A percentile compares a stretch with the other conserved stretches of the same genome.
These are phyloP conservation scores for Populus davidiana DNA, from an alignment of 345 rosid species.

Conservation along the genomic window DNA sequence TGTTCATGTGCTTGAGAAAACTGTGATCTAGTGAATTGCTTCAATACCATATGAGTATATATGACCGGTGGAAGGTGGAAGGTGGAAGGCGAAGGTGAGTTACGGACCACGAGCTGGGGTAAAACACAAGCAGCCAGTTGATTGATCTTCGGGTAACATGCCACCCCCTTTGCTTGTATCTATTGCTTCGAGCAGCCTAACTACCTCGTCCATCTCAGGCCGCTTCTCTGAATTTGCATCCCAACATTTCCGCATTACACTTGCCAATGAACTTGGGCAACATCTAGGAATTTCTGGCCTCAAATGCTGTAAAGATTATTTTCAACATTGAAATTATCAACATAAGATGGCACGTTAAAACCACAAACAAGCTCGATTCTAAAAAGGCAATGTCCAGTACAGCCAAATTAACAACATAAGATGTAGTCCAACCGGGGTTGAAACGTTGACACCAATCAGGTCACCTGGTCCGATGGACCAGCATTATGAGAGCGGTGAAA, in stretches of 20 bases:
- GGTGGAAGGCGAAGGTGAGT: background rate
- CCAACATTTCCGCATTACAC: slow-evolving; percentile 32
- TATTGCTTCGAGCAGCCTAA: slow-evolving; percentile 29
- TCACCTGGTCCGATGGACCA: background rate
- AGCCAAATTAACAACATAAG: background rate
- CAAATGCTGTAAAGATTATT: slow-evolving; percentile 14
- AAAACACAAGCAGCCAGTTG: slow-evolving; percentile 33
- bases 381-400: background rate
- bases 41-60: background rate
- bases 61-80: background rate
- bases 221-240: slow-evolving; percentile 33
- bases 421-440: background rate
- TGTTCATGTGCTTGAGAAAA: slow-evolving; percentile 8
- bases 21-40: slow-evolving; percentile 1
- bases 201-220: slow-evolving; percentile 35
- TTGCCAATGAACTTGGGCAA: slow-evolving; percentile 27
- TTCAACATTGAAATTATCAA: background rate
- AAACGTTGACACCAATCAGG: background rate
- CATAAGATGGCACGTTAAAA: background rate
- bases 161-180: slow-evolving; percentile 38
- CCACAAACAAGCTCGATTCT: background rate
- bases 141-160: slow-evolving; percentile 36
- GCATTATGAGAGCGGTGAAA: background rate
- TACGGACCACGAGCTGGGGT: slow-evolving; percentile 26
- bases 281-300: slow-evolving; percentile 35